These are phyloP conservation scores for Fusarium sp. DNA, from an alignment of 2,329 filamentous ascomycete species.

Conservation along the genomic window DNA sequence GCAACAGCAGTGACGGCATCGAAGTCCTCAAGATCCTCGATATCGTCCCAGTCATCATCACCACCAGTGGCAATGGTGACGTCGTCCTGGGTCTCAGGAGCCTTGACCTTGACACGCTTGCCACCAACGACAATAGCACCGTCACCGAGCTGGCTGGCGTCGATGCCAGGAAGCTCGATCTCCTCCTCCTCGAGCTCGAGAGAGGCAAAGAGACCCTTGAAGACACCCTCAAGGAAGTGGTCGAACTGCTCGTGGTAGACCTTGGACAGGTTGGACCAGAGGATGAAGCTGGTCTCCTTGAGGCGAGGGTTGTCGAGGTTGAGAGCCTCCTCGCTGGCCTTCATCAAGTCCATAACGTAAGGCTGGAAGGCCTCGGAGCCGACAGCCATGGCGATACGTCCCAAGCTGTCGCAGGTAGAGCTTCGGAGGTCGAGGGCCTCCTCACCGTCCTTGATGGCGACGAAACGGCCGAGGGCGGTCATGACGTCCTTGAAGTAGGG, in stretches of 20 bases:
- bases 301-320: conserved; percentile 89
- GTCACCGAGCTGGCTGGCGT: conserved; percentile 72
- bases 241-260: conserved; percentile 89
- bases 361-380: conserved; percentile 88
- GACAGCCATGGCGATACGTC: conserved; percentile 90
- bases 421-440: conserved; percentile 91
- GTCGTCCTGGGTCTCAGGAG: conserved; percentile 65
- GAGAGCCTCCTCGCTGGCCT: conserved; percentile 90
- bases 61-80: conserved; percentile 68
- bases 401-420: conserved; percentile 91
- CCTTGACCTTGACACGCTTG: conserved; percentile 85
- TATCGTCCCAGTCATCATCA: conserved; percentile 66
- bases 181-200: conserved; percentile 92
- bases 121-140: conserved; percentile 82
- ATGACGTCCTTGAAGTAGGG: conserved; percentile 95
- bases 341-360: conserved; percentile 91
- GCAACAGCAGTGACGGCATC: conserved; percentile 89
- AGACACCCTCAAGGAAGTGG: conserved; percentile 81
- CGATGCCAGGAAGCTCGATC: conserved; percentile 76
- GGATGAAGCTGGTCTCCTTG: conserved; percentile 95
- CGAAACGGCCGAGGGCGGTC: conserved; percentile 86
- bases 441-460: conserved; percentile 87
- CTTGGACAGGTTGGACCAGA: conserved; percentile 95
- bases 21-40: conserved; percentile 85
- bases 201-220: conserved; percentile 84